These are phyloP conservation scores for Aureobasidium leucospermi DNA, from an alignment of 2,329 filamentous ascomycete species.

Conservation along the genomic window DNA sequence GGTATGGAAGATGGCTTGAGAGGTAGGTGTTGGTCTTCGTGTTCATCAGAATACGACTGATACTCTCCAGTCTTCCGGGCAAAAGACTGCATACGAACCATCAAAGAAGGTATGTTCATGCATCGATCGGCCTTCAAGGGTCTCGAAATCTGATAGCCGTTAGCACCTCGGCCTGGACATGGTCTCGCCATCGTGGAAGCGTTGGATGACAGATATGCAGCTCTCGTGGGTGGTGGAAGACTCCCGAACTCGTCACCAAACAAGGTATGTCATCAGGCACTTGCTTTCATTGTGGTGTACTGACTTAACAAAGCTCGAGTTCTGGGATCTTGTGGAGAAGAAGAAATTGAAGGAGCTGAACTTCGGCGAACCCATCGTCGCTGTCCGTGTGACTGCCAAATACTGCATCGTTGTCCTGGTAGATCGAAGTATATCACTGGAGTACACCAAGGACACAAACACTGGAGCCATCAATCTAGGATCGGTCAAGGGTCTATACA, in stretches of 20 bases:
- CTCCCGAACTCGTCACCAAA: constrained; percentile 80
- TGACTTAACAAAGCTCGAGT: constrained; percentile 53
- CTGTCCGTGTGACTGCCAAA: constrained; percentile 67
- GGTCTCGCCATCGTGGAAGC: constrained; percentile 25
- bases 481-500: constrained; percentile 54
- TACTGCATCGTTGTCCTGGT: constrained; percentile 69
- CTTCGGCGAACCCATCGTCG: constrained; percentile 70
- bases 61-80: constrained; percentile 21
- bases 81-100: constrained; percentile 30
- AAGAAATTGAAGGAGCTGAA: constrained; percentile 70
- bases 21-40: neutral
- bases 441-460: constrained; percentile 50
- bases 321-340: constrained; percentile 84
- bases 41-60: neutral
- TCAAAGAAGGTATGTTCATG: constrained; percentile 17
- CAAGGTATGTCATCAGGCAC: constrained; percentile 49
- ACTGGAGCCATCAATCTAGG: constrained; percentile 21
- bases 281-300: constrained; percentile 17
- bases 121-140: neutral
- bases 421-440: constrained; percentile 25
- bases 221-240: constrained; percentile 79
- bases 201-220: constrained; percentile 54
- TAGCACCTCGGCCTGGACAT: constrained; percentile 17
- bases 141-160: neutral
- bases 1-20: constrained; percentile 82